Conservation (phyloP, 371 early-diverging fungal species). For the Coemansia sp. region DNA sequence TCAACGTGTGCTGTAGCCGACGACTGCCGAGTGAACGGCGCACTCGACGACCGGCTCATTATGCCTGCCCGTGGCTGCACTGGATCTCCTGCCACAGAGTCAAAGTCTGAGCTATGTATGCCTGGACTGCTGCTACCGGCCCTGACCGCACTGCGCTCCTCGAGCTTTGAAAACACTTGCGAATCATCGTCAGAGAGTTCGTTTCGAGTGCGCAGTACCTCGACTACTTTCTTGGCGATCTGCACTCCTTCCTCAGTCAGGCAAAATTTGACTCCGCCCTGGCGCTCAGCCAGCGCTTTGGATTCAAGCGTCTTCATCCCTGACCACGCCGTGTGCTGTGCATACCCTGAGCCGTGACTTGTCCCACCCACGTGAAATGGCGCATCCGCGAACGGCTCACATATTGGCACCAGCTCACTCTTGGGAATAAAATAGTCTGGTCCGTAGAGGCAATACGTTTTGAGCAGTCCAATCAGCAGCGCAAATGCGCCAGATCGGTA, state of each 20-base stretch:
- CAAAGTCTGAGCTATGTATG: neutral
- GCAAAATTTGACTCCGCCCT: slow-evolving; percentile 59
- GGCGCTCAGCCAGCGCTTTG: slow-evolving; percentile 67
- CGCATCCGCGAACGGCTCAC: slow-evolving; percentile 63
- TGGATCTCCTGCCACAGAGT: neutral
- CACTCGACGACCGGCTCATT: slow-evolving; percentile 5
- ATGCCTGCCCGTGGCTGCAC: slow-evolving; percentile 1
- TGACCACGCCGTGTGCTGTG: slow-evolving; percentile 74
- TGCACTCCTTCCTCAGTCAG: slow-evolving; percentile 72
- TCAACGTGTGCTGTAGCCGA: slow-evolving; percentile 21
- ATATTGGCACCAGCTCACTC: slow-evolving; percentile 48
- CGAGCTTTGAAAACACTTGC: slow-evolving; percentile 17
- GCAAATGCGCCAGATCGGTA: slow-evolving; percentile 84
- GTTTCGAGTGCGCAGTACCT: slow-evolving; percentile 39
- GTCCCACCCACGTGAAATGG: slow-evolving; percentile 63
- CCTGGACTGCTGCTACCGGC: neutral
- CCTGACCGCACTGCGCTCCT: neutral
- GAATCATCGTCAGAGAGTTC: slow-evolving; percentile 34
- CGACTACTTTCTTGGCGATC: slow-evolving; percentile 58
- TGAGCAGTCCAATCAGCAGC: slow-evolving; percentile 72
- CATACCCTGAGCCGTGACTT: slow-evolving; percentile 6
- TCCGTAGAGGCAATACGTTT: slow-evolving; percentile 39
- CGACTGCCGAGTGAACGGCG: slow-evolving; percentile 32
- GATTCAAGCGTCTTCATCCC: slow-evolving; percentile 69
- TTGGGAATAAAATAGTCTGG: slow-evolving; percentile 46